Conservation (phyloP, 345 rosid genomes). For the Syzygium oleosum region DNA sequence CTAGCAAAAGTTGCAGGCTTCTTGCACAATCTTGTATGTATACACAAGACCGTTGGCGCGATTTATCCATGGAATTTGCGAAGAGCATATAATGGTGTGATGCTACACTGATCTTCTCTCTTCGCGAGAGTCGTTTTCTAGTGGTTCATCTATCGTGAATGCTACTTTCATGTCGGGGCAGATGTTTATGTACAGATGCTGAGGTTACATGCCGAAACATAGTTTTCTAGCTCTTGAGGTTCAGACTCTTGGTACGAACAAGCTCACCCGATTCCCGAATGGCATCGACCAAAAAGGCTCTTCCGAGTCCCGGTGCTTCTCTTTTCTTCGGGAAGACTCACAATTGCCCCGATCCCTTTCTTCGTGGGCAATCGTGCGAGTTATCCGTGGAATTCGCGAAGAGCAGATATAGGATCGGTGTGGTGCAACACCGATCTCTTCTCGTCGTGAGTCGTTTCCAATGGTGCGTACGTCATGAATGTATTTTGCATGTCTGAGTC, state of each 20-base stretch:
- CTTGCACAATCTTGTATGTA: not conserved
- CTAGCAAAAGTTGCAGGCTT: not conserved
- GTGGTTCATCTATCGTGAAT: not conserved
- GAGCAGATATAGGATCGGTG: not conserved
- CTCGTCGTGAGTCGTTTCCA: fast-evolving
- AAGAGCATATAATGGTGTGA: not conserved
- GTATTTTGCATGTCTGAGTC: not conserved
- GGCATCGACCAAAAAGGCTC: not conserved
- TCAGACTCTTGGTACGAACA: not conserved
- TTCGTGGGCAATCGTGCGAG: fast-evolving
- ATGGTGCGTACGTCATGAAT: not conserved
- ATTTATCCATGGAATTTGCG: not conserved
- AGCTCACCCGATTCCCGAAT: not conserved
- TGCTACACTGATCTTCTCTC: not conserved
- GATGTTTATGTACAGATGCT: not conserved
- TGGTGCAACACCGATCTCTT: not conserved
- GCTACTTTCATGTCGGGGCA: not conserved
- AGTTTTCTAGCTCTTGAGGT: too few relatives aligned
- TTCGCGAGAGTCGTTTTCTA: not conserved
- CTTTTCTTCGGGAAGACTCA: not conserved
- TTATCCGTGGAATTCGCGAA: not conserved
- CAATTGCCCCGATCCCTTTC: not conserved
- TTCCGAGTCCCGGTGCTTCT: not conserved
- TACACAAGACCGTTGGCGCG: too few relatives aligned
- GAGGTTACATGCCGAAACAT: too few relatives aligned